Evolutionary conservation across 2,329 filamentous ascomycete genomes (phyloP).

Genomic region (Ustilaginoidea virens): DNA sequence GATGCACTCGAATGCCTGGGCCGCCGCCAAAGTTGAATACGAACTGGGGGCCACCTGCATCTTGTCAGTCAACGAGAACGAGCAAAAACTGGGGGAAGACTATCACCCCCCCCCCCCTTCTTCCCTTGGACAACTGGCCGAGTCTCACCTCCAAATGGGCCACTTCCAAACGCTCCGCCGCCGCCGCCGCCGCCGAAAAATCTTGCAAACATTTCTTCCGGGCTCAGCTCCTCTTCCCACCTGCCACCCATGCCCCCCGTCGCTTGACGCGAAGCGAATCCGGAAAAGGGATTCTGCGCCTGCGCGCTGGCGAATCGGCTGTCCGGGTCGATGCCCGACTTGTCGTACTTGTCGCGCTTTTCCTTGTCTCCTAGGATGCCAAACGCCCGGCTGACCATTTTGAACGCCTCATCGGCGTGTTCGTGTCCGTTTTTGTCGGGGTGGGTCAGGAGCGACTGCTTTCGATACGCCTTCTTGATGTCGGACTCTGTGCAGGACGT

Average conservation of each 20-base stretch:
- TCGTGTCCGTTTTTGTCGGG: constrained; percentile 98
- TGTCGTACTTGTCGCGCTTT: constrained; percentile 71
- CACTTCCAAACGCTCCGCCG: constrained; percentile 34
- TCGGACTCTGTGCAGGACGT: constrained; percentile 60
- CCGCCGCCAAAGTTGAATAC: constrained; percentile 91
- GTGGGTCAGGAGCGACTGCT: constrained; percentile 85
- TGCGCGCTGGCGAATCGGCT: constrained; percentile 59
- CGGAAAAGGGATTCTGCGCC: constrained; percentile 46
- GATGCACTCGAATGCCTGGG: constrained; percentile 83
- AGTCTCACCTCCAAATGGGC: constrained; percentile 33
- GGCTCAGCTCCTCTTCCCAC: constrained; percentile 86
- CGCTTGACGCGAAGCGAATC: constrained; percentile 34
- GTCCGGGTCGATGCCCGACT: constrained; percentile 84
- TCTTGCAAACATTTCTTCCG: constrained; percentile 90
- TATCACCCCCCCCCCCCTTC: too few species aligned
- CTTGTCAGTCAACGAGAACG: constrained; percentile 9
- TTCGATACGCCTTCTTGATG: constrained; percentile 96
- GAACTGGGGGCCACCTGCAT: constrained; percentile 54
- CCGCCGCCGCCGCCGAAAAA: constrained; percentile 81
- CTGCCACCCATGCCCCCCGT: constrained; percentile 36
- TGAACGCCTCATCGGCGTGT: constrained; percentile 93
- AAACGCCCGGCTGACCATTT: constrained; percentile 91
- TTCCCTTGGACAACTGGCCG: not conserved
- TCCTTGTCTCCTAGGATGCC: constrained; percentile 85
- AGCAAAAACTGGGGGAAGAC: not conserved